These are phyloP conservation scores for Licmophora abbreviata DNA, from an alignment of 108 stramenopile species.

Conservation along the genomic window DNA sequence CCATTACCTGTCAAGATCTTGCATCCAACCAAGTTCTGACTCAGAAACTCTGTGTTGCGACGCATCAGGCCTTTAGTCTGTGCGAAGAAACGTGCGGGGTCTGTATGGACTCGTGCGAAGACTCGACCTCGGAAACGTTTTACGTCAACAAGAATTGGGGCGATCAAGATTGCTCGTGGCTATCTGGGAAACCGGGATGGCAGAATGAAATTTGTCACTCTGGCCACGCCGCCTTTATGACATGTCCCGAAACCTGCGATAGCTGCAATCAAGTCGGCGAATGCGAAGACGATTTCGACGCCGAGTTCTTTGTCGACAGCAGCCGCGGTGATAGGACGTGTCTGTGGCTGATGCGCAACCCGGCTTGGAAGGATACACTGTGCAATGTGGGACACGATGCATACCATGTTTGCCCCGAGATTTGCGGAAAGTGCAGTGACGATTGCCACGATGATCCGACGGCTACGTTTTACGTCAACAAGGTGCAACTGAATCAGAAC, in stretches of 20 bases:
- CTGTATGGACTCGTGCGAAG: too few species aligned
- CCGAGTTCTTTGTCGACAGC: neutral
- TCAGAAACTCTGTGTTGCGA: too few species aligned
- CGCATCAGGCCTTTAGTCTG: too few species aligned
- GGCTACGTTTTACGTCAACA: neutral
- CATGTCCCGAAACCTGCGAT: neutral
- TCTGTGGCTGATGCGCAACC: neutral
- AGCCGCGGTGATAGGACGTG: neutral
- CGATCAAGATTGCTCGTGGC: neutral
- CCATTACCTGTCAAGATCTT: too few species aligned
- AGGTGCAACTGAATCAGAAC: neutral
- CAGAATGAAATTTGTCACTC: neutral
- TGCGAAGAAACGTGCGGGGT: too few species aligned
- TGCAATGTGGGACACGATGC: neutral
- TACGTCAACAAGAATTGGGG: too few species aligned
- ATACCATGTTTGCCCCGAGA: constrained; percentile 2
- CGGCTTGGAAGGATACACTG: neutral
- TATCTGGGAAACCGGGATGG: neutral
- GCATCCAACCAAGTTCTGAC: too few species aligned
- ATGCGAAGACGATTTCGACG: neutral
- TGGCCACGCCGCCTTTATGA: neutral
- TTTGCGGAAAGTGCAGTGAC: neutral
- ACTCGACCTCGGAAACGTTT: too few species aligned
- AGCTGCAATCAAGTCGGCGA: too few species aligned
- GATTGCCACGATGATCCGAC: neutral